phyloP scores from a whole-genome alignment of 768 basidiomycete species.

The Gyrodon lividus region DNA sequence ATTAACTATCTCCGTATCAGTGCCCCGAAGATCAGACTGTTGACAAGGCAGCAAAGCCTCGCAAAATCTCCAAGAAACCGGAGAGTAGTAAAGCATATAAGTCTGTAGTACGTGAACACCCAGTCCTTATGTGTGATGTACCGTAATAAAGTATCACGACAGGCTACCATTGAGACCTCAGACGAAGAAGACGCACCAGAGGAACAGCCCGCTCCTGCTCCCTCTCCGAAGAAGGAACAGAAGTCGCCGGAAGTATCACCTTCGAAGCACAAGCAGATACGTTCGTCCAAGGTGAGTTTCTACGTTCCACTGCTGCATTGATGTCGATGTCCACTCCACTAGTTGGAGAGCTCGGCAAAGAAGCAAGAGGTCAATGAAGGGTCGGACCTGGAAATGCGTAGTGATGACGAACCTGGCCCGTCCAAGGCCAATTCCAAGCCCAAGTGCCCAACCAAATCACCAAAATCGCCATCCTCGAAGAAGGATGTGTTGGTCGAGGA shows the following conservation, averaged over 20 bases:
- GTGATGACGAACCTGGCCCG: slow-evolving; percentile 3
- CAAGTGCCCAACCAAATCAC: not conserved
- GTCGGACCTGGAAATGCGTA: slow-evolving; percentile 14
- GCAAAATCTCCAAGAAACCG: slow-evolving; percentile 13
- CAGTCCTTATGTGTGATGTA: not conserved
- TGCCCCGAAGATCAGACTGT: not conserved
- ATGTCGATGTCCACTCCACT: not conserved
- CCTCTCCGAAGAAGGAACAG: slow-evolving; percentile 11
- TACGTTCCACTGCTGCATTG: not conserved
- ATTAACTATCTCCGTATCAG: not conserved
- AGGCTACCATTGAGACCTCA: slow-evolving; percentile 31
- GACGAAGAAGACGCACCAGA: slow-evolving; percentile 23
- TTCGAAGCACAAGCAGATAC: slow-evolving; percentile 14
- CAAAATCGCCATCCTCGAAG: slow-evolving; percentile 5
- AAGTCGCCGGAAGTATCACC: slow-evolving; percentile 1
- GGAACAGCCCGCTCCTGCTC: not conserved
- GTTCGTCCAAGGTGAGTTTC: not conserved
- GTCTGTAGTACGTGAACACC: slow-evolving; percentile 21
- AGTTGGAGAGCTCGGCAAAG: not conserved
- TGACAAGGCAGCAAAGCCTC: slow-evolving; percentile 10
- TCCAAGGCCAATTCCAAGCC: slow-evolving; percentile 12
- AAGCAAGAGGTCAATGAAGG: not conserved
- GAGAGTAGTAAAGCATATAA: slow-evolving; percentile 24
- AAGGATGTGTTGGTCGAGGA: slow-evolving; percentile 6
- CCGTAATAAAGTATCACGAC: not conserved